phyloP scores from a whole-genome alignment of 495 filamentous ascomycete genomes.

The Trichoderma virens region DNA sequence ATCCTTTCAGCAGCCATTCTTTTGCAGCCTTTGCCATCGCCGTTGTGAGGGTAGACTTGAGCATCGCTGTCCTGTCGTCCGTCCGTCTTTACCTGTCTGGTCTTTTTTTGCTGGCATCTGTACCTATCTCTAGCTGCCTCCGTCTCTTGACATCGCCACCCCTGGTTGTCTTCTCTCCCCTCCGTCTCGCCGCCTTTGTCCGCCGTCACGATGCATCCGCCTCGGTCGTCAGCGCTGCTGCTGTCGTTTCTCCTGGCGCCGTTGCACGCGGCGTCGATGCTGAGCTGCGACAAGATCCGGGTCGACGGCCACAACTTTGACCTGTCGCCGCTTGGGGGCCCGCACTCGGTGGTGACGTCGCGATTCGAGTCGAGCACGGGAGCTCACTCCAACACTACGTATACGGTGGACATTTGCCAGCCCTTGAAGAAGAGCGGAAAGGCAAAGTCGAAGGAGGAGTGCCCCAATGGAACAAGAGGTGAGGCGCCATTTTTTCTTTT shows the following conservation, averaged over 20 bases:
- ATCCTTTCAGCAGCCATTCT: not conserved
- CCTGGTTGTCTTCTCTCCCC: not conserved
- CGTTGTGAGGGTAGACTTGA: not conserved
- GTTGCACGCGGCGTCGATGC: constrained; percentile 35
- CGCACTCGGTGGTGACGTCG: constrained; percentile 61
- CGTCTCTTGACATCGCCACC: not conserved
- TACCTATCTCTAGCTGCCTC: not conserved
- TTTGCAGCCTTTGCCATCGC: not conserved
- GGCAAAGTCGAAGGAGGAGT: constrained; percentile 40
- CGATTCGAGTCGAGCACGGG: constrained; percentile 33
- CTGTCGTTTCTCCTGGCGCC: constrained; percentile 41
- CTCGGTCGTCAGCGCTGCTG: constrained; percentile 22
- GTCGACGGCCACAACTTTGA: constrained; percentile 55
- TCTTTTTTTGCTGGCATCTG: not conserved
- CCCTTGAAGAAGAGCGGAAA: constrained; percentile 49
- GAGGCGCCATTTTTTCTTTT: constrained; percentile 17
- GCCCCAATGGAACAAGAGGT: constrained; percentile 57
- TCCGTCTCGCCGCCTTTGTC: not conserved
- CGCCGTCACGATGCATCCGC: constrained; percentile 9
- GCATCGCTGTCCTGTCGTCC: not conserved
- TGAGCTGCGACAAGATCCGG: constrained; percentile 57
- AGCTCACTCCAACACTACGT: constrained; percentile 60
- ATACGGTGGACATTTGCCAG: constrained; percentile 79
- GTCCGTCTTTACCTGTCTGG: not conserved
- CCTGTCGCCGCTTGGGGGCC: constrained; percentile 57